Base-by-base conservation (phyloP, 2,329 filamentous ascomycete genomes). In the Biscogniauxia sp. region DNA sequence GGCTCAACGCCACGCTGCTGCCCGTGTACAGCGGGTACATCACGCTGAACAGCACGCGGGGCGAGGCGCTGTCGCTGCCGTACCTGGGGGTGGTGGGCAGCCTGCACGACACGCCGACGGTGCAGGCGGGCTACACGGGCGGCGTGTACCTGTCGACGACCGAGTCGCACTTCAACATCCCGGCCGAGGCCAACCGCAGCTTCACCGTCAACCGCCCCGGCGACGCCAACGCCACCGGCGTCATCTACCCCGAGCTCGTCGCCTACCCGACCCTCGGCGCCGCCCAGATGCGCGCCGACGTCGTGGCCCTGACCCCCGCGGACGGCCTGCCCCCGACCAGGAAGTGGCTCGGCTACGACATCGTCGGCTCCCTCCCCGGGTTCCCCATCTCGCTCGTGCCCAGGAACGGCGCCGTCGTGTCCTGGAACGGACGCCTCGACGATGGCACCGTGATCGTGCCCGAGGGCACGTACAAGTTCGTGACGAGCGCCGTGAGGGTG, bases 21-120 rank as follows among this genome's bases (percentile, higher is more conserved):
- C 76, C 77, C 3, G 69, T 80, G 1, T 81, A 77, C 70, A 77
- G 75, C 5, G 79, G 79, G 4, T 80, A 74, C 63, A 70, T 81
- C 41, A 65, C 74, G 17, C 70, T 80, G 56, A 78, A 77, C 56
- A 74, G 77, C 23, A 75, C 74, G 9, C 76, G 78, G 32, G 75
- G 75, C 13, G 66, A 70, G 20, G 69, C 71, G 1, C 41, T 79
- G 9, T 74, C 73, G 1, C 66, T 81, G 5, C 78, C 78, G 0
- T 80, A 81, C 65, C 72, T 77, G 57, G 78, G 78, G 1, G 66
- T 78, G 1, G 71, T 67, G 1, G 76, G 76, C 2, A 77, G 75
- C 9, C 66, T 65, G 54, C 54, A 60, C 51, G 41, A 51, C 25
- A 57, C 53, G 2, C 61, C 58, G 17, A 32, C 55, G 41, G 50